Base-by-base conservation (phyloP, 495 filamentous ascomycete genomes). In the Hypoxylon rickii region DNA sequence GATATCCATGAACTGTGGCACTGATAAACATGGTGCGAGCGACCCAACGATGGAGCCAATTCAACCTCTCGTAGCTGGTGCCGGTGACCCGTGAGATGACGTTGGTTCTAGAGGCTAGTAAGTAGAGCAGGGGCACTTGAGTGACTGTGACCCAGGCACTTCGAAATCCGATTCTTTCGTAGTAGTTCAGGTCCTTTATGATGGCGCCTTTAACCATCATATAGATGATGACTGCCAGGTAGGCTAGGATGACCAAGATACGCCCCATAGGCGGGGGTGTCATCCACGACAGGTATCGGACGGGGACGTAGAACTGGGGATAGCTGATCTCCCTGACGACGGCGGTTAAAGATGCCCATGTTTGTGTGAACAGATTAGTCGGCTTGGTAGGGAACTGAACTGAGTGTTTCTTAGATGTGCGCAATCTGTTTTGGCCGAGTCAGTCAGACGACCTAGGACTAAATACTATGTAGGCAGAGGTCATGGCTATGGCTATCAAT, bases 1-100 rank as follows among this genome's bases (percentile, higher is more conserved):
- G 86, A 26, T 78, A 83, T 56, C 89, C 81, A 61, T 96, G 90
- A 5, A 93, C 79, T 1, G 88, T 86, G 0, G 82, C 82, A 0
- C 87, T 90, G 13, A 93, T 68, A 46, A 91, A 85, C 62, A 94
- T 76, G 29, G 83, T 88, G 13, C 90, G 82, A 1, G 87, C 81
- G 10, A 85, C 81, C 89, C 90, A 93, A 50, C 90, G 79, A 64
- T 96, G 90, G 44, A 91, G 78, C 90, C 89, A 92, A 62, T 92
- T 93, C 41, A 96, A 67, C 12, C 86, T 76, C 70, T 90, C 87
- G 53, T 94, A 84, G 47, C 84, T 85, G 26, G 79, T 81, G 3
- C 89, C 90, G 5, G 79, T 77, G 12, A 92, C 68, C 19, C 79
- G 72, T 2, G 88, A 88, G 31, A 92, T 77, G 47, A 93, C 73